Conservation (phyloP, 495 filamentous ascomycete species). For the Neurospora tetrasperma region DNA sequence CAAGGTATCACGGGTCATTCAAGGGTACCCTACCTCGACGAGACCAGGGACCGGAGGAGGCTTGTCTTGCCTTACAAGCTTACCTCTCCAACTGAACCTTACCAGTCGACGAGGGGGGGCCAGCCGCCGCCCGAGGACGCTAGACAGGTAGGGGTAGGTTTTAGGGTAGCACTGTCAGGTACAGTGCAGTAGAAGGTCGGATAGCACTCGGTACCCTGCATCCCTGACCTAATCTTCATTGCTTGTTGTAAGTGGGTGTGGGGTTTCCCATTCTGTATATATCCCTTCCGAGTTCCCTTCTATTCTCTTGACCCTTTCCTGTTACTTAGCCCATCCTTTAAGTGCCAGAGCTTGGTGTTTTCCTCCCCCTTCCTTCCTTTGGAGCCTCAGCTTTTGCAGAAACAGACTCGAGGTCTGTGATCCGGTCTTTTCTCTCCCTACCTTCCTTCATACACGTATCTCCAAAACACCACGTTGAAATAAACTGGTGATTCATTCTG, state of each 20-base stretch:
- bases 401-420: not conserved
- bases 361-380: not conserved
- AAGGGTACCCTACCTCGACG: not conserved
- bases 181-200: not conserved
- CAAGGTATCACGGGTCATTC: not conserved
- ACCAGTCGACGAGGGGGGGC: not conserved
- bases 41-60: not conserved
- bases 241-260: not conserved
- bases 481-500: not conserved
- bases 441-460: not conserved
- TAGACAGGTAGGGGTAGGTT: not conserved
- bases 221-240: not conserved
- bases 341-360: not conserved
- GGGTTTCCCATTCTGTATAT: not conserved
- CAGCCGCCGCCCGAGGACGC: not conserved
- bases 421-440: not conserved
- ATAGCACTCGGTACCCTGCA: not conserved
- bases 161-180: not conserved
- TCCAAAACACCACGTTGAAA: not conserved
- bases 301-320: not conserved
- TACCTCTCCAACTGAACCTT: not conserved
- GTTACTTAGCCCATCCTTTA: not conserved
- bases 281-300: not conserved
- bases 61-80: not conserved
- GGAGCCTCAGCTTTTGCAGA: not conserved